A percentile compares a stretch with the other conserved stretches of the same genome.
Conservation (phyloP, 495 filamentous ascomycete genomes). For the Polyplosphaeria fusca region DNA sequence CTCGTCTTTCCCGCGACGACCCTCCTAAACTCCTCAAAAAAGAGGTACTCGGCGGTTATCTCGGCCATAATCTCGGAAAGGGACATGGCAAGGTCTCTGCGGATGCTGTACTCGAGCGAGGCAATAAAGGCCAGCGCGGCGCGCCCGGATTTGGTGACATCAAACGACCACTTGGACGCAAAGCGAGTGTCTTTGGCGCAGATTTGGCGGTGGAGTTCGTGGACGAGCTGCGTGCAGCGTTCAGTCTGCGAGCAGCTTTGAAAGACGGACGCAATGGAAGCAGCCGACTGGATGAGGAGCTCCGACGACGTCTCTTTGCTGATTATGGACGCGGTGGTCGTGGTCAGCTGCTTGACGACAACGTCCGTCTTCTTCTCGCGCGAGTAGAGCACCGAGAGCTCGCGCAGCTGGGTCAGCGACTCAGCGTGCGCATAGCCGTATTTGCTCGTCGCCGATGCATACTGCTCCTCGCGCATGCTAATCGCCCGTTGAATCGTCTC, state of each 20-base stretch:
- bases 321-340: conserved; percentile 6
- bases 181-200: conserved; percentile 12
- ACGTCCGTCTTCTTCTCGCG: conserved; percentile 21
- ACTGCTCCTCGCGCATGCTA: conserved; percentile 10
- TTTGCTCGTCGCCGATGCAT: conserved; percentile 14
- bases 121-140: conserved; percentile 24
- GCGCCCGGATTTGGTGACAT: conserved; percentile 12
- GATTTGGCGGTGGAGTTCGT: conserved; percentile 22
- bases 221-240: conserved; percentile 1
- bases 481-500: conserved; percentile 21
- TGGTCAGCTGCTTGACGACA: conserved; percentile 13
- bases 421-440: conserved; percentile 18
- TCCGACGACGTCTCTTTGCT: conserved; percentile 21
- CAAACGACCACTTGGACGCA: conserved; percentile 21
- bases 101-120: conserved; percentile 19
- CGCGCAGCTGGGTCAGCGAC: conserved; percentile 8
- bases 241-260: conserved; percentile 1
- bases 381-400: conserved; percentile 17
- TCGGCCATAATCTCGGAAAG: conserved; percentile 23
- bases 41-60: conserved; percentile 9
- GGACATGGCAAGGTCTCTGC: conserved; percentile 16
- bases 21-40: conserved; percentile 15
- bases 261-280: conserved; percentile 7
- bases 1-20: conserved; percentile 7
- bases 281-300: conserved; percentile 13